Percentiles rank a stretch among this genome's conserved stretches.
Conservation (phyloP, 2,329 filamentous ascomycete species). For the Neofusicoccum ribis region DNA sequence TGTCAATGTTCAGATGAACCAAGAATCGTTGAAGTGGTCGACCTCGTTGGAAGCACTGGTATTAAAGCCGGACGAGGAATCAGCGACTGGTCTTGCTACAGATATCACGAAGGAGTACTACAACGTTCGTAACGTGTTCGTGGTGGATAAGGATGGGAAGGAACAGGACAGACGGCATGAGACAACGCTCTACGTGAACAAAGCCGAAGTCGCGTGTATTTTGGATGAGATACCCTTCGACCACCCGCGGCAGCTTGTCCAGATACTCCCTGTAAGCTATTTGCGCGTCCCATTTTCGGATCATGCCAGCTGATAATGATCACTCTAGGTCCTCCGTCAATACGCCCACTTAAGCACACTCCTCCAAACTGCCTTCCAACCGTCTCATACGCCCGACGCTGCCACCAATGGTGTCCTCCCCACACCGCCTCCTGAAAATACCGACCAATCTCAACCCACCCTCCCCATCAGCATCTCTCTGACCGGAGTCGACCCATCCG, state of each 20-base stretch:
- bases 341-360: conserved; percentile 70
- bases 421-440: conserved; percentile 29
- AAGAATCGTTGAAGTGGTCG: conserved; percentile 50
- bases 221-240: conserved; percentile 71
- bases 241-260: conserved; percentile 74
- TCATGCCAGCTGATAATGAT: conserved; percentile 2
- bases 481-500: conserved; percentile 12
- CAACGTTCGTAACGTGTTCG: conserved; percentile 50
- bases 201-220: conserved; percentile 68
- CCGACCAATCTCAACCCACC: not conserved
- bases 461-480: conserved; percentile 19
- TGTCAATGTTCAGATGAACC: conserved; percentile 58
- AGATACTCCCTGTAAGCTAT: conserved; percentile 61
- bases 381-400: conserved; percentile 27
- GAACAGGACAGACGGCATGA: conserved; percentile 38
- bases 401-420: conserved; percentile 21
- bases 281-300: not conserved
- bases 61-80: conserved; percentile 54
- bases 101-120: conserved; percentile 52
- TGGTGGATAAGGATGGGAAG: conserved; percentile 30
- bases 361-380: conserved; percentile 61
- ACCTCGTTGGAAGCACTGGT: conserved; percentile 55
- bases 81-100: conserved; percentile 46
- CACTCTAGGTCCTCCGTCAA: conserved; percentile 59
- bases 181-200: conserved; percentile 69